Percentiles rank a stretch among this genome's conserved stretches.
phyloP scores from a whole-genome alignment of 2,329 filamentous ascomycete species.

The Graphiopsis chlorocephala region DNA sequence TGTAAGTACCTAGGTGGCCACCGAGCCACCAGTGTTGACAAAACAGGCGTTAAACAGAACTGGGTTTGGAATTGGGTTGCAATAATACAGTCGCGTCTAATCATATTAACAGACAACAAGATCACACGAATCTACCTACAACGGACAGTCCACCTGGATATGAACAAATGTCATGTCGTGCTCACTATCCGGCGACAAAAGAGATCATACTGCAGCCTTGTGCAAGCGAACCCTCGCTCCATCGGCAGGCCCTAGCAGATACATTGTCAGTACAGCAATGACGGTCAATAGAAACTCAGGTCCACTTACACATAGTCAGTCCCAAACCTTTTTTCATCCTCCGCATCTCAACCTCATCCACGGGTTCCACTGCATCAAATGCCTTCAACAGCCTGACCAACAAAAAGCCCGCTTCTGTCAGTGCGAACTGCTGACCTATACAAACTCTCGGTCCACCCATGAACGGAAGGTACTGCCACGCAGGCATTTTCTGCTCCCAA shows the following conservation, averaged over 20 bases:
- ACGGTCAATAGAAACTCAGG: not conserved
- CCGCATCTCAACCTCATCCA: constrained; percentile 18
- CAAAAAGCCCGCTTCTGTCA: constrained; percentile 46
- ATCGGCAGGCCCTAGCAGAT: constrained; percentile 6
- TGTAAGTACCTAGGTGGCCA: not conserved
- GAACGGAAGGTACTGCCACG: constrained; percentile 35
- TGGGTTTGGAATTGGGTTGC: not conserved
- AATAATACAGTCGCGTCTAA: not conserved
- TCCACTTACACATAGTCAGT: constrained; percentile 24
- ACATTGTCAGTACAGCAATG: not conserved
- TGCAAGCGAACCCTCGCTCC: constrained; percentile 11
- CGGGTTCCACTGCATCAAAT: constrained; percentile 32
- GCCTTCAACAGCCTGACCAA: constrained; percentile 43
- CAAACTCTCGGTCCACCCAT: constrained; percentile 45
- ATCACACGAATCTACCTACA: not conserved
- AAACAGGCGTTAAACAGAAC: not conserved
- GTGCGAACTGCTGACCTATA: constrained; percentile 46
- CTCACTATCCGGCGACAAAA: not conserved
- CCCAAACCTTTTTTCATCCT: constrained; percentile 24
- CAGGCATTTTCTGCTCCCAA: constrained; percentile 35
- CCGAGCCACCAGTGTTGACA: not conserved
- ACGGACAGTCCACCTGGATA: not conserved
- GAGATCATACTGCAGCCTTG: not conserved
- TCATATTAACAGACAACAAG: not conserved
- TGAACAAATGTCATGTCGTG: not conserved